Conservation (phyloP, 2,329 filamentous ascomycete species). For the Fusarium decemcellulare region DNA sequence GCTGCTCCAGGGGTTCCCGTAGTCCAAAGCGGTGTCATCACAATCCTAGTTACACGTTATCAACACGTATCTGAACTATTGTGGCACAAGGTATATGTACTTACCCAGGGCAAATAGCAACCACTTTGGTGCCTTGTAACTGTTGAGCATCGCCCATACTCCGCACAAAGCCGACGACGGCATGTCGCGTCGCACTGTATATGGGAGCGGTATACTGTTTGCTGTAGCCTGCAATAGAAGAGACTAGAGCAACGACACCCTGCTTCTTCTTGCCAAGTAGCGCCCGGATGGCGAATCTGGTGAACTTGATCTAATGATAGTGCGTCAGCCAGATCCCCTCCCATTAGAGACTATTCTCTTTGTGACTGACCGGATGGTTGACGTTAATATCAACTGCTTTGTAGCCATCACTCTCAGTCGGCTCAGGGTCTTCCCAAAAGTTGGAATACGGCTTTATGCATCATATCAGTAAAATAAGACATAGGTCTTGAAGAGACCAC, state of each 20-base stretch:
- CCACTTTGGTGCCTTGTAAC: constrained; percentile 20
- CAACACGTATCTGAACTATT: too few relatives aligned
- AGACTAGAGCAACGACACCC: constrained; percentile 12
- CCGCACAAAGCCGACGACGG: background rate
- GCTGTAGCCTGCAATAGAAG: constrained; percentile 16
- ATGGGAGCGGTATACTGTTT: background rate
- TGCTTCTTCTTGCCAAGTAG: constrained; percentile 18
- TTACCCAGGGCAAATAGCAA: background rate
- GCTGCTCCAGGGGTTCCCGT: too few relatives aligned
- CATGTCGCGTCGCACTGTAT: too few relatives aligned
- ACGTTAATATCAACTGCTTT: constrained; percentile 15
- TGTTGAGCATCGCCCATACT: constrained; percentile 2
- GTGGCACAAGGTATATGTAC: background rate
- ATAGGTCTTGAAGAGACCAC: background rate
- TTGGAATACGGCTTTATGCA: constrained; percentile 15
- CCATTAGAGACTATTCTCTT: too few relatives aligned
- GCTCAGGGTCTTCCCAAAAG: constrained; percentile 22
- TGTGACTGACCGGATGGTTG: background rate
- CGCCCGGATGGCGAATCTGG: constrained; percentile 17
- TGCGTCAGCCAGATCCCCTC: too few relatives aligned
- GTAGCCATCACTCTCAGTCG: constrained; percentile 6
- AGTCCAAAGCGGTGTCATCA: too few relatives aligned
- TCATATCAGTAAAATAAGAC: background rate
- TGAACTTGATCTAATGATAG: constrained; percentile 11
- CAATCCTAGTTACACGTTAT: too few relatives aligned